Base-by-base conservation (phyloP, 306 rosid genomes). In the Glycine tomentella region DNA sequence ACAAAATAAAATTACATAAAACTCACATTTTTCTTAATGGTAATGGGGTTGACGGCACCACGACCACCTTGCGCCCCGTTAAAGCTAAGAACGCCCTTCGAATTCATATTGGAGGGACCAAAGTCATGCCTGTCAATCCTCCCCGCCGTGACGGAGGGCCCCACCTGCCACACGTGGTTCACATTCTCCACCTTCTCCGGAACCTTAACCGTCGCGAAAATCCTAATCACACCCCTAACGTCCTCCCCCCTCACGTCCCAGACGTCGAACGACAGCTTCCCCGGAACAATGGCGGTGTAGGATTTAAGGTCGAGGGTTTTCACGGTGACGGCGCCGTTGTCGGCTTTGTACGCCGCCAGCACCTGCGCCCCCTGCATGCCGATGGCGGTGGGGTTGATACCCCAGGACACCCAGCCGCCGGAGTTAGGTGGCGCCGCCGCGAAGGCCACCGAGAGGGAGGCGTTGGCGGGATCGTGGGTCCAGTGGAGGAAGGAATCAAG, bases 331-430 rank as follows among this genome's bases (percentile, higher is more conserved):
- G 77, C 81, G 40, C 89, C 77, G 55, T 25, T 50, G 50, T 88
- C 80, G 58, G 3, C n/a, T 6, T 62, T 67, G 55, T 58, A 88
- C 14, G 97, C 94, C 0, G 80, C 67, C 2, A 95, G 62, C 6
- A 93, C 71, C 53, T 93, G 95, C 0, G 97, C 68, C 0, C 97
- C 95, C 7, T 0, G 13, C 99, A 91, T 95, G 15, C 94, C 94
- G 6, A 36, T 7, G 0, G 33, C 75, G 0, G 79, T 86, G 0
- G 93, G 97, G 62, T 95, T 95, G 7, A 95, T 46, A 2, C 90
- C 97, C 97, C 97, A 92, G 0, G 92, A 62, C n/a, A 91, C 36
- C 95, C 95, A 95, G 0, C 97, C 97, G 0, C 40, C 38, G 8
- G 92, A 3, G 0, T 3, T 34, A 0, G 93, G 8, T 5, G 90